Percentiles rank a stretch among this genome's conserved stretches.
These are phyloP conservation scores for Fonsecaea nubica DNA, from an alignment of 2,329 filamentous ascomycete genomes.

Conservation along the genomic window DNA sequence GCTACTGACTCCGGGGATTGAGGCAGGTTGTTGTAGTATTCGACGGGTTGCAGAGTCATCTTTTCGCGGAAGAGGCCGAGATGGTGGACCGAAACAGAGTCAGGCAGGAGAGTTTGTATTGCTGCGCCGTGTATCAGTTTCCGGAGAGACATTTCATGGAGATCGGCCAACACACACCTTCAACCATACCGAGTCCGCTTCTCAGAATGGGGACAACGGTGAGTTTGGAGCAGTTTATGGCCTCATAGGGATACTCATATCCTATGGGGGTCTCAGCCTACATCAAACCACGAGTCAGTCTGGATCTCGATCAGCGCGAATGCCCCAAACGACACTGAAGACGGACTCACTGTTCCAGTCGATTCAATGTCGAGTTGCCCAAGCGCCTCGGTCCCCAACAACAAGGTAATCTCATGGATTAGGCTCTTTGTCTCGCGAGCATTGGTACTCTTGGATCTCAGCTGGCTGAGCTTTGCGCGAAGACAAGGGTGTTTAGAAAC, in stretches of 20 bases:
- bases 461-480: slow-evolving; percentile 84
- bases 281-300: slow-evolving; percentile 25
- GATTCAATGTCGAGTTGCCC: slow-evolving; percentile 63
- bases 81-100: slow-evolving; percentile 83
- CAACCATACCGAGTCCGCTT: slow-evolving; percentile 88
- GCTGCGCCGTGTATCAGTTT: slow-evolving; percentile 55
- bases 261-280: slow-evolving; percentile 81
- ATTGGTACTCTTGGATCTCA: slow-evolving; percentile 74
- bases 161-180: slow-evolving; percentile 60
- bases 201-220: slow-evolving; percentile 91
- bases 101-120: slow-evolving; percentile 80
- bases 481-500: slow-evolving; percentile 87
- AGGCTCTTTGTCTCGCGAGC: slow-evolving; percentile 79
- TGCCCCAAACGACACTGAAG: slow-evolving; percentile 14
- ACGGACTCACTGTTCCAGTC: slow-evolving; percentile 67
- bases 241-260: slow-evolving; percentile 72
- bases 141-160: neutral
- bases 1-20: slow-evolving; percentile 44
- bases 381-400: slow-evolving; percentile 83
- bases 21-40: slow-evolving; percentile 98
- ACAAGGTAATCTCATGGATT: slow-evolving; percentile 83
- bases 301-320: slow-evolving; percentile 25
- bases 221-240: slow-evolving; percentile 69
- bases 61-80: slow-evolving; percentile 94
- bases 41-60: slow-evolving; percentile 83